Conservation (phyloP, 2,329 filamentous ascomycete species). For the Epicoccum sorghinum region DNA sequence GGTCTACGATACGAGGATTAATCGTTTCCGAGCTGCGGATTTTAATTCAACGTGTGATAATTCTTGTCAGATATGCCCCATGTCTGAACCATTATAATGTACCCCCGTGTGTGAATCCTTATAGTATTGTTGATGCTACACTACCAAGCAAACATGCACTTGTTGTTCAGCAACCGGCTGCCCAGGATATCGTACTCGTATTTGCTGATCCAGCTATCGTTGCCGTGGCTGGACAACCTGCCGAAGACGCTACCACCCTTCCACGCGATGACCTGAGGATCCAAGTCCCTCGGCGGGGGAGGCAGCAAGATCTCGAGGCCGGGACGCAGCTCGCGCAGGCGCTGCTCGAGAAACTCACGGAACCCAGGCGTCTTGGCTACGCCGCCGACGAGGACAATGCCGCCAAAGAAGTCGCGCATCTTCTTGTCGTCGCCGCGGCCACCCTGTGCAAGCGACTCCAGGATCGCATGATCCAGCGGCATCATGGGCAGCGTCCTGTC, state of each 20-base stretch:
- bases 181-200: slow-evolving; percentile 89
- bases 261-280: slow-evolving; percentile 97
- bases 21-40: no score
- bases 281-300: slow-evolving; percentile 84
- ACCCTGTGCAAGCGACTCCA: slow-evolving; percentile 86
- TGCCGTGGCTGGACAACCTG: slow-evolving; percentile 75
- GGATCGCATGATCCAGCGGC: slow-evolving; percentile 85
- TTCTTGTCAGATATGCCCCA: no score
- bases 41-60: no score
- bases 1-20: no score
- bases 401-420: slow-evolving; percentile 75
- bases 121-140: no score
- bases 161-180: slow-evolving; percentile 70
- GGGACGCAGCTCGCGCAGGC: slow-evolving; percentile 69
- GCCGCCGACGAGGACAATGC: slow-evolving; percentile 49
- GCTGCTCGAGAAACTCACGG: slow-evolving; percentile 81
- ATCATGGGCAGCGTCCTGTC: slow-evolving; percentile 83
- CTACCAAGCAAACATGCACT: slow-evolving; percentile 52
- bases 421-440: slow-evolving; percentile 91
- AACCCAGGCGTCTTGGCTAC: slow-evolving; percentile 66
- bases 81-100: no score
- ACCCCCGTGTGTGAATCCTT: no score
- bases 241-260: slow-evolving; percentile 98
- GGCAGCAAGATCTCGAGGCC: slow-evolving; percentile 68
- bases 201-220: slow-evolving; percentile 92